Base-by-base conservation (phyloP, 441 rosid species). In the Daphne laureola region DNA sequence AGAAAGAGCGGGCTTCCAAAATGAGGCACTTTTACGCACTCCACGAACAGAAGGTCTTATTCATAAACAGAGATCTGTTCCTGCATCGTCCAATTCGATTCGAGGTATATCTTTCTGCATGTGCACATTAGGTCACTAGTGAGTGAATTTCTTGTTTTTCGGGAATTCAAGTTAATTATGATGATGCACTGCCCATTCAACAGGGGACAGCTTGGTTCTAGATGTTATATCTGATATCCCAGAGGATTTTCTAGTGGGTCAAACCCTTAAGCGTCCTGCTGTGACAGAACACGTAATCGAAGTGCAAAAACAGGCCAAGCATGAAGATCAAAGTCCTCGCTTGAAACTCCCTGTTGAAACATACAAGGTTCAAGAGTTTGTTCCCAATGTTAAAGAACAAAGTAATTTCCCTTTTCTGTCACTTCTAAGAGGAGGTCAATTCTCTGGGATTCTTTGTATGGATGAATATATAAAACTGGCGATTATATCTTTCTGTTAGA, bases 1-100 rank as follows among this genome's bases (percentile, higher is more conserved):
- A 12, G 97, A 90, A 71, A 89, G 87, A 67, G 79, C 89, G 40
- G 80, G 72, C 60, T 73, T 67, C 63, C 94, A 78, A 68, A 78
- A 69, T 62, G 92, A 84, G 49, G 95, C 71, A 44, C 78, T 73
- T 62, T 51, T 77, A 65, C 74, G 60, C 42, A 45, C 84, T 51
- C 71, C 90, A 23, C 73, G 73, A 44, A 57, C 68, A 1, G 70
- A 70, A 44, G 96, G 84, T 56, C 87, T 79, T 64, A 66, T 69
- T 66, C 70, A 71, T 72, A 84, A 88, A 70, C 95, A 63, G 63
- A 78, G 94, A 73, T 59, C 79, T 64, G 75, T 81, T 55, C 55
- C 85, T 17, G 57, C 77, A 23, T 74, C 82, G 60, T 67, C 83
- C 53, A 73, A 70, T 69, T 60, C 55, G 64, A 49, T 57, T 58